A percentile compares a stretch with the other conserved stretches of the same genome.
Evolutionary conservation across 352 stramenopile species (phyloP).

Genomic region (Phytophthora cryptogea): DNA sequence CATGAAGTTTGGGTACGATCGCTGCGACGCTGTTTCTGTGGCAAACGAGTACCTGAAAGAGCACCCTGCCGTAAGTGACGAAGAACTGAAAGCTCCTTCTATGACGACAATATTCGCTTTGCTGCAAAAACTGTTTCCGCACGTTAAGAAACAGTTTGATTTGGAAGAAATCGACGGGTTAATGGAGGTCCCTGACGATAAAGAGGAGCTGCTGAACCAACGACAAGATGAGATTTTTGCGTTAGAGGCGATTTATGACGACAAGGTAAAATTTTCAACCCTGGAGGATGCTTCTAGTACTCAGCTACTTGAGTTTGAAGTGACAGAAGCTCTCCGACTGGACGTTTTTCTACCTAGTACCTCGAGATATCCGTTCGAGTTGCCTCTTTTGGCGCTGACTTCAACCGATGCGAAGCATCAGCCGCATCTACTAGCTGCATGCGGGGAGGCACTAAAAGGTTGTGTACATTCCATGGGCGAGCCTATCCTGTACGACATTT

Average conservation of each 20-base stretch:
- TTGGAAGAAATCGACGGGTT: conserved; percentile 25
- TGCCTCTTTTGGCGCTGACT: conserved; percentile 59
- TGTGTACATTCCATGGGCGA: conserved; percentile 61
- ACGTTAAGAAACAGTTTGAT: conserved; percentile 48
- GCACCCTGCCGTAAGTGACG: conserved; percentile 31
- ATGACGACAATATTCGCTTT: conserved; percentile 44
- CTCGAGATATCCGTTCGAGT: conserved; percentile 78
- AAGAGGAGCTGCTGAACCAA: conserved; percentile 53
- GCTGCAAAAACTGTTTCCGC: conserved; percentile 43
- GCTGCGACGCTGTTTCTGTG: conserved; percentile 49
- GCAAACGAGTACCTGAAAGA: conserved; percentile 47
- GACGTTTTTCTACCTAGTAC: conserved; percentile 55
- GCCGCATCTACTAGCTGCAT: conserved; percentile 51
- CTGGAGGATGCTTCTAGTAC: conserved; percentile 25
- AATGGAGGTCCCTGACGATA: conserved; percentile 19
- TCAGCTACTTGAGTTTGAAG: conserved; percentile 51
- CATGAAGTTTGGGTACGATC: conserved; percentile 83
- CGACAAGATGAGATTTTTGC: conserved; percentile 81
- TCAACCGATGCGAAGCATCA: conserved; percentile 43
- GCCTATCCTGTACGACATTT: conserved; percentile 84
- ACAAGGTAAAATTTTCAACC: conserved; percentile 49
- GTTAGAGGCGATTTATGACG: conserved; percentile 84
- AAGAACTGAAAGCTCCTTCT: conserved; percentile 39
- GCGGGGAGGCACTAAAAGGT: conserved; percentile 54
- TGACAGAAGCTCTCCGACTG: conserved; percentile 52